Evolutionary conservation across 1,139 yeast genomes (phyloP).

Genomic region (Pichia cactophila): DNA sequence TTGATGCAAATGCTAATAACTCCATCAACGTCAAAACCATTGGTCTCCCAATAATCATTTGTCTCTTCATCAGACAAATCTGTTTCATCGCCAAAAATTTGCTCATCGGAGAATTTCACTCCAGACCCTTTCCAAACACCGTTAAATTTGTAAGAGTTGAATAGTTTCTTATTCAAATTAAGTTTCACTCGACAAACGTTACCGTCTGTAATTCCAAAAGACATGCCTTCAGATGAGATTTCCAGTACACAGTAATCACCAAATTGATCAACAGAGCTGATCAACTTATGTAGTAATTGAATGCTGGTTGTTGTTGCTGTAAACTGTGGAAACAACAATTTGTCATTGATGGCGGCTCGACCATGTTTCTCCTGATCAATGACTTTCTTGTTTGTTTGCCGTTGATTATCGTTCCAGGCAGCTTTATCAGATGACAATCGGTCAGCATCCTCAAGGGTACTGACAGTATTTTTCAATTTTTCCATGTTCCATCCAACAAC

Average conservation of each 20-base stretch:
- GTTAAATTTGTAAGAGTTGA: slow-evolving; percentile 13
- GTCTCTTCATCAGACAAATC: slow-evolving; percentile 7
- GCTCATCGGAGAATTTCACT: slow-evolving; percentile 3
- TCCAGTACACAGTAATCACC: slow-evolving; percentile 24
- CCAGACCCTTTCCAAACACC: slow-evolving; percentile 17
- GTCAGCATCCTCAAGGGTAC: not conserved
- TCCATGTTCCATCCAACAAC: not conserved
- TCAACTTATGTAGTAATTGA: slow-evolving; percentile 19
- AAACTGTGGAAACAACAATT: slow-evolving; percentile 12
- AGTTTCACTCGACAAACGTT: slow-evolving; percentile 24
- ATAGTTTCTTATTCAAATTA: slow-evolving; percentile 23
- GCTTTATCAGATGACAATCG: not conserved
- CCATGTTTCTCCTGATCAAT: not conserved
- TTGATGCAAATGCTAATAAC: slow-evolving; percentile 30
- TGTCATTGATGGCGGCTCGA: not conserved
- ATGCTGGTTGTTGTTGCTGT: slow-evolving; percentile 23
- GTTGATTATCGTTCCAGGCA: not conserved
- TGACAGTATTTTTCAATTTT: not conserved
- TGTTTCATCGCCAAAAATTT: slow-evolving; percentile 10
- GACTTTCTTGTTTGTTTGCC: not conserved
- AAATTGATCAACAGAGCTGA: slow-evolving; percentile 24
- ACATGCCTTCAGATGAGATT: slow-evolving; percentile 23
- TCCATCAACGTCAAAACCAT: slow-evolving; percentile 5
- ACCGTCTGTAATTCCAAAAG: slow-evolving; percentile 25
- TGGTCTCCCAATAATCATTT: slow-evolving; percentile 11